A percentile compares a stretch with the other conserved stretches of the same genome.
phyloP scores from a whole-genome alignment of 2,329 filamentous ascomycete species.

The Canariomyces notabilis region DNA sequence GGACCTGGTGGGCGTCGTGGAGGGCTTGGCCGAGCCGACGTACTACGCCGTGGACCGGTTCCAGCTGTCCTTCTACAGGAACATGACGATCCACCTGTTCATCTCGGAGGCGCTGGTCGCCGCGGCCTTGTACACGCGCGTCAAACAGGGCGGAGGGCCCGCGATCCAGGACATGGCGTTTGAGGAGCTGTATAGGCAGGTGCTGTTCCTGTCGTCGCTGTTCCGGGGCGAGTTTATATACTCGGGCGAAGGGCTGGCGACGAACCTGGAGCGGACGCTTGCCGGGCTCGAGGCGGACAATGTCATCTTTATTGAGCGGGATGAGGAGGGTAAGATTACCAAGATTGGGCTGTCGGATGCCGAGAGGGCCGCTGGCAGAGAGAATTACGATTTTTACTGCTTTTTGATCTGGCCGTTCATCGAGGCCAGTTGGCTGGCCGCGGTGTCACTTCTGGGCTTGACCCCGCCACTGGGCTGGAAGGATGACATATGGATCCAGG shows the following conservation, averaged over 20 bases:
- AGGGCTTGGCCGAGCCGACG: conserved; percentile 80
- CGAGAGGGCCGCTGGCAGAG: conserved; percentile 73
- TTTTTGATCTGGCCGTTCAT: conserved; percentile 99
- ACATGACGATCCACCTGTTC: conserved; percentile 99
- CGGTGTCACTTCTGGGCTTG: conserved; percentile 80
- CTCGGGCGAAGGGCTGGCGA: conserved; percentile 73
- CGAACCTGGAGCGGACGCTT: conserved; percentile 78
- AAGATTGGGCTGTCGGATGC: conserved; percentile 68
- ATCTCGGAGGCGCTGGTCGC: conserved; percentile 89
- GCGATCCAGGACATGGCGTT: conserved; percentile 75
- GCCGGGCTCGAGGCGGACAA: conserved; percentile 70
- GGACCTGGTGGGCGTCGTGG: conserved; percentile 75
- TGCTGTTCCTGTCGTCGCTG: conserved; percentile 83
- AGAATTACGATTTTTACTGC: conserved; percentile 98
- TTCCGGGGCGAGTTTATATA: conserved; percentile 98
- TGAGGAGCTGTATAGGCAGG: conserved; percentile 67
- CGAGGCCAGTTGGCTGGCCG: conserved; percentile 87
- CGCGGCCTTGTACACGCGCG: conserved; percentile 80
- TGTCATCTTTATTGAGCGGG: conserved; percentile 64
- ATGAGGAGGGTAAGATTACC: conserved; percentile 51
- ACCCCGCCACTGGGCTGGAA: conserved; percentile 60
- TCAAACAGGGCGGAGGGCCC: conserved; percentile 87
- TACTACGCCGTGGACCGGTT: conserved; percentile 95
- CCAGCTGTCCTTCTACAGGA: conserved; percentile 95
- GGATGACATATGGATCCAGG: conserved; percentile 73